Evolutionary conservation across 2,329 filamentous ascomycete species (phyloP).

Genomic region (Ploettnerulaceae sp.): DNA sequence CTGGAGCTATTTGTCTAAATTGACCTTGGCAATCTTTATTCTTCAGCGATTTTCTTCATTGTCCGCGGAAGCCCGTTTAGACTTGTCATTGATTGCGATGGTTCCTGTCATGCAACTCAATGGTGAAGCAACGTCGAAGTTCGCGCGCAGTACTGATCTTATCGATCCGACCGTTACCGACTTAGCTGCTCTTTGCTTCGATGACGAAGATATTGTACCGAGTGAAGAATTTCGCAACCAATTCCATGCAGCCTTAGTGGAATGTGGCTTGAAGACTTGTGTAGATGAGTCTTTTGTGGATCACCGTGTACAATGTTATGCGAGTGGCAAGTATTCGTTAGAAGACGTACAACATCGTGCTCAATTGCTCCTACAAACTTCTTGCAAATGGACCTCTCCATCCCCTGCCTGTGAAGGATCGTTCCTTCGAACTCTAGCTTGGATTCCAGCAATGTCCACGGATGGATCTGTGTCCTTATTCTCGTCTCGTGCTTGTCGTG

Average conservation of each 20-base stretch:
- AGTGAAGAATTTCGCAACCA: conserved; percentile 14
- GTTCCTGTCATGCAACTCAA: conserved; percentile 18
- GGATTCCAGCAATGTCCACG: conserved; percentile 19
- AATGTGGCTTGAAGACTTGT: conserved; percentile 21
- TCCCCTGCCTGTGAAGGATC: not conserved
- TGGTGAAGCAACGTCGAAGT: conserved; percentile 15
- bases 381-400: conserved; percentile 8
- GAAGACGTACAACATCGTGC: conserved; percentile 9
- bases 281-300: conserved; percentile 22
- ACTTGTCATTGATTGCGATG: conserved; percentile 21
- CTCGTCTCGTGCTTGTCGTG: conserved; percentile 20
- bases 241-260: conserved; percentile 18
- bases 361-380: conserved; percentile 8
- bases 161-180: conserved; percentile 18
- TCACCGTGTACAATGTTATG: conserved; percentile 16
- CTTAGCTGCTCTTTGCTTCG: conserved; percentile 25
- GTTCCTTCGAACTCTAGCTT: conserved; percentile 13
- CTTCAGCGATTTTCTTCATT: conserved; percentile 20
- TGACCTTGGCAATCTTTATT: no score
- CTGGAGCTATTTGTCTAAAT: no score
- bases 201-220: conserved; percentile 28
- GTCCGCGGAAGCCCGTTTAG: not conserved
- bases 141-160: conserved; percentile 19
- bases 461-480: conserved; percentile 5
- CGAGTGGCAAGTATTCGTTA: conserved; percentile 7